A percentile compares a stretch with the other conserved stretches of the same genome.
These are phyloP conservation scores for Magnaporthiopsis incrustans DNA, from an alignment of 2,329 filamentous ascomycete genomes.

Conservation along the genomic window DNA sequence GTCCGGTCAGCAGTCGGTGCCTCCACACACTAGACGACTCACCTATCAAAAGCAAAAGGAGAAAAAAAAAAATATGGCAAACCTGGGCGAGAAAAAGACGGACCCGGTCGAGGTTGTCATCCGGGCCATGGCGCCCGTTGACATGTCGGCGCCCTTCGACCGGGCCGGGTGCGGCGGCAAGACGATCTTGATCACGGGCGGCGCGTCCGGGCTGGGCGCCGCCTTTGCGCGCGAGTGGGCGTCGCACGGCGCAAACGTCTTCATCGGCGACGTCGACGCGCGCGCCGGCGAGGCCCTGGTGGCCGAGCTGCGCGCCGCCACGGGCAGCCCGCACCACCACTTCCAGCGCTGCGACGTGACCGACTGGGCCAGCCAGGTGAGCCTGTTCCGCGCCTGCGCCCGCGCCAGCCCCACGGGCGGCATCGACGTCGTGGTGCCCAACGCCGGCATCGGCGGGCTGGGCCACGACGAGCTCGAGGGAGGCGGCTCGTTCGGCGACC, in stretches of 20 bases:
- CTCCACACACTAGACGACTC: background rate
- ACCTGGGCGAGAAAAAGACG: background rate
- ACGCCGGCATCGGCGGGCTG: conserved; percentile 48
- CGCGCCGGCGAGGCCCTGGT: conserved; percentile 45
- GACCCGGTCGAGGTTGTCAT: conserved; percentile 5
- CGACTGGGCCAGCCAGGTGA: conserved; percentile 54
- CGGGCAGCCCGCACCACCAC: conserved; percentile 36
- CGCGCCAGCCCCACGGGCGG: conserved; percentile 43
- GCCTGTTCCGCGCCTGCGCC: conserved; percentile 52
- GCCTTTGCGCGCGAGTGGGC: conserved; percentile 46
- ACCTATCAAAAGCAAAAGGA: no score
- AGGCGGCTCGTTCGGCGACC: conserved; percentile 33
- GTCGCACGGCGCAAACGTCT: conserved; percentile 45
- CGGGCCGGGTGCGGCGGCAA: conserved; percentile 38
- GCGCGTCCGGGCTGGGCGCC: conserved; percentile 51
- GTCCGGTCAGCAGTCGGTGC: background rate
- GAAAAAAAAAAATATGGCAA: background rate
- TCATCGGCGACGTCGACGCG: conserved; percentile 56
- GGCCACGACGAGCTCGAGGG: conserved; percentile 12
- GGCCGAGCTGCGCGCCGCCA: conserved; percentile 36
- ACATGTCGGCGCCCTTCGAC: conserved; percentile 36
- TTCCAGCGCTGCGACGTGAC: conserved; percentile 57
- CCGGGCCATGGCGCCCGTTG: conserved; percentile 27
- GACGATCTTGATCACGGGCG: conserved; percentile 55
- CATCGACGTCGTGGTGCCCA: conserved; percentile 57